Percentiles rank a stretch among this genome's conserved stretches.
These are phyloP conservation scores for Carex cristatella DNA, from an alignment of 176 grass and related monocot species.

Conservation along the genomic window DNA sequence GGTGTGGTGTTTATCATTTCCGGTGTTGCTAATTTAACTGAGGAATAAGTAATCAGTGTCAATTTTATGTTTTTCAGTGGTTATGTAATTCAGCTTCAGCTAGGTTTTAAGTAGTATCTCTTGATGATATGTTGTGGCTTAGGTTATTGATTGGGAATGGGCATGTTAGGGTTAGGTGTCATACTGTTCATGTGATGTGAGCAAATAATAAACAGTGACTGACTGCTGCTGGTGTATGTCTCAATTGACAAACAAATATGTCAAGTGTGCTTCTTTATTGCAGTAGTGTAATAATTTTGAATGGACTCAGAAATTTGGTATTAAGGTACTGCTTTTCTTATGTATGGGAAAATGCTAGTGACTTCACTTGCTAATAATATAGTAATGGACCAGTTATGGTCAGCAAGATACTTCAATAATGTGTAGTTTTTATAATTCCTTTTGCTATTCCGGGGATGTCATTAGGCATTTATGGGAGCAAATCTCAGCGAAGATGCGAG, in stretches of 20 bases:
- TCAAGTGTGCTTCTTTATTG: background rate
- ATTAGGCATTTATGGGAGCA: conserved; percentile 86
- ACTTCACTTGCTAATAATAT: background rate
- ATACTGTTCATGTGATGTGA: background rate
- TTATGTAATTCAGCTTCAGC: background rate
- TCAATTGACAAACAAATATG: background rate
- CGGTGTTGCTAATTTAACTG: background rate
- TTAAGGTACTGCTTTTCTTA: background rate
- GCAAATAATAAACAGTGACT: background rate
- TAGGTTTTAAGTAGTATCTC: background rate
- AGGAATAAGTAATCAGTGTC: background rate
- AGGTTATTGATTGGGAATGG: background rate
- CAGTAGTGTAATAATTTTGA: background rate
- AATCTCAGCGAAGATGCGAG: conserved; percentile 87
- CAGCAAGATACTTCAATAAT: background rate
- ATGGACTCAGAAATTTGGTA: background rate
- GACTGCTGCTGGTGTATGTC: background rate
- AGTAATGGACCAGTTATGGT: background rate
- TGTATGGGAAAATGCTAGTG: background rate
- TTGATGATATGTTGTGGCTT: background rate
- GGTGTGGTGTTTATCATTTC: conserved; percentile 5
- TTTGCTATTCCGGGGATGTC: background rate
- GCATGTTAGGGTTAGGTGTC: background rate
- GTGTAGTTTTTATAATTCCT: background rate
- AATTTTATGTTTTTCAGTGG: background rate